Evolutionary conservation across 2,329 filamentous ascomycete genomes (phyloP), one percentile per base, ranked within the genome.

Genomic region (Colletotrichum caudatum): DNA sequence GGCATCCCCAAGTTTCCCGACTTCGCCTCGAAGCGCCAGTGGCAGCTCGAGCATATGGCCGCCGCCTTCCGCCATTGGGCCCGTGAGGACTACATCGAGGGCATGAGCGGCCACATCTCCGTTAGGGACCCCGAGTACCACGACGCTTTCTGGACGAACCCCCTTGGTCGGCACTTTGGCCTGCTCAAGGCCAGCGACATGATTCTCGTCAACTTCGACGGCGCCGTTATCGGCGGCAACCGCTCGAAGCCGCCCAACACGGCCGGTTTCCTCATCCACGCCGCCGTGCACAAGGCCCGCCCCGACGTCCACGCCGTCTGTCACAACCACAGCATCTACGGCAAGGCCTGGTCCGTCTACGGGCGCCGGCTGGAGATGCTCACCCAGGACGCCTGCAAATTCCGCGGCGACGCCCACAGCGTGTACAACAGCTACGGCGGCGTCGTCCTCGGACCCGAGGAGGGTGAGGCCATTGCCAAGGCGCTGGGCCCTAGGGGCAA

Each of bases 191-290:
- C 91, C 0, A 87, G 85, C 20, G 91, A 93, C 77, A 90, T 93
- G 87, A 88, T 93, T 48, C 85, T 91, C 23, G 86, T 93, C 4
- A 87, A 93, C 74, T 80, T 84, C 54, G 77, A 80, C 41, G 91
- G 91, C 18, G 85, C 87, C n/a, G 86, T 91, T 9, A 85, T 92
- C 7, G 90, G 90, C 16, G 91, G 90, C 0, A 91, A 91, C 76
- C 85, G 81, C 62, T 82, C 80, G 1, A 82, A 86, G 29, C 89
- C 90, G 0, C 88, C 89, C 56, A 93, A 93, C 78, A 86, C 89
- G 2, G 91, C 91, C 0, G 91, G 91, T 0, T 93, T 93, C 76
- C 79, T 91, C 66, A 93, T 94, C 74, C 92, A 93, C 80, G 85
- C 84, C 23, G 91, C 90, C 4, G 83, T 93, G 20, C 88, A 92